Evolutionary conservation across 2,329 filamentous ascomycete species (phyloP).

Genomic region (Talaromyces sp.): DNA sequence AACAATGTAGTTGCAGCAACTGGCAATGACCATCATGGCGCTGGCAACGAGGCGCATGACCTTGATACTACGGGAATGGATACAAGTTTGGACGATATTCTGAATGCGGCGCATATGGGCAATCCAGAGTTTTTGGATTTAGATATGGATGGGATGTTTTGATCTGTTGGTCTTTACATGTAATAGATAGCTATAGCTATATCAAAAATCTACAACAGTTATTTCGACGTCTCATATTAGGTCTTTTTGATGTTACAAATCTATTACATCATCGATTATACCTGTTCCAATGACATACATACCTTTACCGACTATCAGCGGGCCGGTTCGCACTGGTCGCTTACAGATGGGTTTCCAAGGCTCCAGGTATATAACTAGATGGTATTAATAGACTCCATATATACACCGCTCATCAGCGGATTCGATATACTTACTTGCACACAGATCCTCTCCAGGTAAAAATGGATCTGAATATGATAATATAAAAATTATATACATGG

Average conservation of each 20-base stretch:
- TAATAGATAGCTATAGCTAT: too few species aligned
- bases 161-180: not conserved
- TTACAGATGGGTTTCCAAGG: not conserved
- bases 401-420: not conserved
- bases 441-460: not conserved
- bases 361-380: not conserved
- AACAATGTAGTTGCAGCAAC: slow-evolving; percentile 37
- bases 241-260: not conserved
- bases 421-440: not conserved
- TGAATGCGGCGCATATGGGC: slow-evolving; percentile 42
- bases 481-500: not conserved
- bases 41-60: slow-evolving; percentile 29
- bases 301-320: not conserved
- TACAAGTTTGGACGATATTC: slow-evolving; percentile 42
- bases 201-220: not conserved
- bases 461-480: not conserved
- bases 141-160: slow-evolving; percentile 46
- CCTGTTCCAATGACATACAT: not conserved
- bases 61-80: slow-evolving; percentile 30
- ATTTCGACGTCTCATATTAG: too few species aligned
- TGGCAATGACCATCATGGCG: slow-evolving; percentile 27
- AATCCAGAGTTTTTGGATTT: slow-evolving; percentile 45
- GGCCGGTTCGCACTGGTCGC: not conserved
- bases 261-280: not conserved
- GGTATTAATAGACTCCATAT: not conserved